Base-by-base conservation (phyloP, 1,139 yeast species). In the Zygosaccharomyces pseudobailii region DNA sequence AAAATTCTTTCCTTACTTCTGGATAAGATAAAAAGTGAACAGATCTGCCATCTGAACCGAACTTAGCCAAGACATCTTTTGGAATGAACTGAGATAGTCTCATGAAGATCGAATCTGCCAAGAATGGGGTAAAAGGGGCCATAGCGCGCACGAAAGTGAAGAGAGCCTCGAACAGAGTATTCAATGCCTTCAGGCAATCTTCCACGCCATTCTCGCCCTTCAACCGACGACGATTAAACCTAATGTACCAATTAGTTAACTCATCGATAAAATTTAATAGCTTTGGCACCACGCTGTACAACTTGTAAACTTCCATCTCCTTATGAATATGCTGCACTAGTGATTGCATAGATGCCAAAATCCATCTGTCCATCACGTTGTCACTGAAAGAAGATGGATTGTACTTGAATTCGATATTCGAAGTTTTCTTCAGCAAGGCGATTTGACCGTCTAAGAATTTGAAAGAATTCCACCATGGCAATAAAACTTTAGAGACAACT, bases 121-220 rank as follows among this genome's bases (percentile, higher is more conserved):
- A 76, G 77, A 84, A 94, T 54, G 99, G 99, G 46, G 97, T 89
- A 73, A 94, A 94, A 55, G 99, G 98, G 50, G 98, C 97, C 97
- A 94, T 90, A 40, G 96, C 94, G 68, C 97, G 82, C 40, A 82
- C 86, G 63, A 94, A 81, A 36, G 88, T 88, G 67, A 86, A 85
- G 58, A 90, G 75, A 28, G 95, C 96, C 68, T 88, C 96, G 50
- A 88, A 82, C 67, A 94, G 75, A 20, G 97, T 87, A 71, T 92
- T 92, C 65, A 94, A 79, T 43, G 96, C 96, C 65, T 78, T 78
- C 58, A 80, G 70, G 59, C 97, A 85, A 66, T 94, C 98, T 45
- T 82, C 84, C 45, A 79, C 71, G 53, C 95, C 96, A 49, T 79
- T 84, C 63, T 84, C 89, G 66, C 98, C 97, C 84, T 94, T 94